These are phyloP conservation scores for Collybia nuda DNA, from an alignment of 768 basidiomycete genomes.

Conservation along the genomic window DNA sequence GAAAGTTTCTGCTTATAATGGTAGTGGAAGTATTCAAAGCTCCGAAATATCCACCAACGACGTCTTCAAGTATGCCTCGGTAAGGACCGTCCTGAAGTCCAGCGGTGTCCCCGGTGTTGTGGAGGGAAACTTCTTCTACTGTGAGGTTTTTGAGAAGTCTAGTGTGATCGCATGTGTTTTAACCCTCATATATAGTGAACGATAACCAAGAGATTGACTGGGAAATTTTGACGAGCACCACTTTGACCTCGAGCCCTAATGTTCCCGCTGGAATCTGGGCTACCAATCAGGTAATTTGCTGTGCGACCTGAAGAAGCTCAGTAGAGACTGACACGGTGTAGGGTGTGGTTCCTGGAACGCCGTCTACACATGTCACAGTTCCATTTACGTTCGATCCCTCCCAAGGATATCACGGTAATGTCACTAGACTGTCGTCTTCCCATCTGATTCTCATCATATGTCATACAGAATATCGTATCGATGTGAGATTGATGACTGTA, in stretches of 20 bases:
- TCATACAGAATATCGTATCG: slow-evolving; percentile 31
- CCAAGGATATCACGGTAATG: slow-evolving; percentile 31
- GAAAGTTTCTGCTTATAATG: slow-evolving; percentile 30
- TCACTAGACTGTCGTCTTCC: not conserved
- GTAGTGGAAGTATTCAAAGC: slow-evolving; percentile 24
- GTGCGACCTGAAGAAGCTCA: not conserved
- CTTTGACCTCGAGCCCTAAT: slow-evolving; percentile 18
- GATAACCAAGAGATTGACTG: slow-evolving; percentile 32
- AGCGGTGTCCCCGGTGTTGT: slow-evolving; percentile 30
- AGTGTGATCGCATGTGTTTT: not conserved
- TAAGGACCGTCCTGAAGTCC: slow-evolving; percentile 32
- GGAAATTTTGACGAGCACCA: slow-evolving; percentile 35
- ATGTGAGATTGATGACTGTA: slow-evolving; percentile 18
- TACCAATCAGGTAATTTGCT: slow-evolving; percentile 26
- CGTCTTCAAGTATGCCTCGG: slow-evolving; percentile 30
- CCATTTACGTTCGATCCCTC: slow-evolving; percentile 32
- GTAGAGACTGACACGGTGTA: slow-evolving; percentile 1
- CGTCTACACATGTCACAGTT: slow-evolving; percentile 18
- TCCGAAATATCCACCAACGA: slow-evolving; percentile 28
- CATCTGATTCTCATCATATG: not conserved
- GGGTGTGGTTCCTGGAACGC: slow-evolving; percentile 18
- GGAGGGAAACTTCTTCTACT: slow-evolving; percentile 36
- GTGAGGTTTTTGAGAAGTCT: slow-evolving; percentile 15
- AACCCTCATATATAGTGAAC: slow-evolving; percentile 17
- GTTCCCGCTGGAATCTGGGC: slow-evolving; percentile 36